phyloP scores from a whole-genome alignment of 108 stramenopile species.

The Nannochloropsis salina region DNA sequence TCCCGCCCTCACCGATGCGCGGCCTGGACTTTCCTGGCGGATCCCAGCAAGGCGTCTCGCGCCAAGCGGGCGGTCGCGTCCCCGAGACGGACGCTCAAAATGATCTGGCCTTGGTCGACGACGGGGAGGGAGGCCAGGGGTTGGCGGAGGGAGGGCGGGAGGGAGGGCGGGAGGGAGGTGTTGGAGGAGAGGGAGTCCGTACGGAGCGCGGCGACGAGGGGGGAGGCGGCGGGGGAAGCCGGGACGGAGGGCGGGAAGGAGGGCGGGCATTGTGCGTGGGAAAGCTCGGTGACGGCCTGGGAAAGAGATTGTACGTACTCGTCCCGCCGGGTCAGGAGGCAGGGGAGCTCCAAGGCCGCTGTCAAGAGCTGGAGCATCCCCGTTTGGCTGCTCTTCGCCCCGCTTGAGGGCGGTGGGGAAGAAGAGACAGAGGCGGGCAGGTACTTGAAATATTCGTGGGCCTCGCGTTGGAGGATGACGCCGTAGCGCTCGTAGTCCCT shows the following conservation, averaged over 20 bases:
- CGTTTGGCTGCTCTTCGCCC: background rate
- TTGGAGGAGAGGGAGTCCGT: background rate
- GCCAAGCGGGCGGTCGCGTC: background rate
- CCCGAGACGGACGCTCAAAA: slow-evolving; percentile 7
- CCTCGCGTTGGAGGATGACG: background rate
- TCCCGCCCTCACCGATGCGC: background rate
- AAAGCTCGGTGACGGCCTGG: background rate
- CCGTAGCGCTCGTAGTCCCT: slow-evolving; percentile 1
- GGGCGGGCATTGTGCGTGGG: background rate
- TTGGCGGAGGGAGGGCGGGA: background rate
- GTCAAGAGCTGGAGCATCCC: background rate
- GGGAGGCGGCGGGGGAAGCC: background rate
- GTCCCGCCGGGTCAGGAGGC: background rate
- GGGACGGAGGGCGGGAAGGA: background rate
- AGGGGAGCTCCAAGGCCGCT: background rate
- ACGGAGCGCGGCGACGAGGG: background rate
- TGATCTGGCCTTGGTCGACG: background rate
- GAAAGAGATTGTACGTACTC: background rate
- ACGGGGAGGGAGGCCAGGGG: background rate
- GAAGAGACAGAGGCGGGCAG: background rate
- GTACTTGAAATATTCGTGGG: background rate
- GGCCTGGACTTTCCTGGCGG: background rate
- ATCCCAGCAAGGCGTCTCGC: background rate
- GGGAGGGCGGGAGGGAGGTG: background rate
- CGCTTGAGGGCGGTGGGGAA: background rate